Percentiles rank a stretch among this genome's conserved stretches.
phyloP scores from a whole-genome alignment of 495 filamentous ascomycete species.

The Penicillium flavigenum region DNA sequence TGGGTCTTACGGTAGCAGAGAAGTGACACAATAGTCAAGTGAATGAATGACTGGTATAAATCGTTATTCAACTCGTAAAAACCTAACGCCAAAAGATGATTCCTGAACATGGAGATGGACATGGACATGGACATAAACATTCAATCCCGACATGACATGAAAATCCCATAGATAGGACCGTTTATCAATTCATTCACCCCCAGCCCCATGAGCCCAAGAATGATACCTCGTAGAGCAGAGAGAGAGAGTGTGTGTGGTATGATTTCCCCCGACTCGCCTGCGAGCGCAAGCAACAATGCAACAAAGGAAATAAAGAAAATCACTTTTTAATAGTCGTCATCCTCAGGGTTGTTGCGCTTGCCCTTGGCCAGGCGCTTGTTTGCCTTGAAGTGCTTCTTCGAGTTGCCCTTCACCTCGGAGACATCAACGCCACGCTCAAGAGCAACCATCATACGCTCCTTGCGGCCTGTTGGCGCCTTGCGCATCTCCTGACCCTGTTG shows the following conservation, averaged over 20 bases:
- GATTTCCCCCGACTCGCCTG: slow-evolving; percentile 4
- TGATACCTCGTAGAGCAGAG: slow-evolving; percentile 15
- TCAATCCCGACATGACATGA: slow-evolving; percentile 20
- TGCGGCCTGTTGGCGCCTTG: slow-evolving; percentile 76
- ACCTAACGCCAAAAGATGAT: slow-evolving; percentile 12
- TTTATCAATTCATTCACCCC: slow-evolving; percentile 14
- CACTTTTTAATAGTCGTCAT: slow-evolving; percentile 44
- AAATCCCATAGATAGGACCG: slow-evolving; percentile 22
- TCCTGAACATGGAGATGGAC: slow-evolving; percentile 10
- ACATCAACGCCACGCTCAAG: slow-evolving; percentile 82
- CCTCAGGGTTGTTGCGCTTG: slow-evolving; percentile 42
- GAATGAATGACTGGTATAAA: slow-evolving; percentile 19
- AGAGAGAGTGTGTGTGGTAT: neutral
- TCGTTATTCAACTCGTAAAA: slow-evolving; percentile 18
- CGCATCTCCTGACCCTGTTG: slow-evolving; percentile 67
- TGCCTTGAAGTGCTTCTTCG: slow-evolving; percentile 96
- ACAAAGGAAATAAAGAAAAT: slow-evolving; percentile 19
- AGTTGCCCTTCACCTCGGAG: slow-evolving; percentile 66
- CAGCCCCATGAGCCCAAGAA: slow-evolving; percentile 11
- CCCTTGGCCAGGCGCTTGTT: slow-evolving; percentile 67
- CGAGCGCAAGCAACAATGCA: slow-evolving; percentile 16
- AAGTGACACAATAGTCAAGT: slow-evolving; percentile 4
- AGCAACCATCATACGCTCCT: slow-evolving; percentile 80
- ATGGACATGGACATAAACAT: slow-evolving; percentile 6
- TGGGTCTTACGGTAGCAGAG: neutral